Evolutionary conservation across 2,329 filamentous ascomycete species (phyloP), one percentile per base, ranked within the genome.

Genomic region (Thelonectria olida): DNA sequence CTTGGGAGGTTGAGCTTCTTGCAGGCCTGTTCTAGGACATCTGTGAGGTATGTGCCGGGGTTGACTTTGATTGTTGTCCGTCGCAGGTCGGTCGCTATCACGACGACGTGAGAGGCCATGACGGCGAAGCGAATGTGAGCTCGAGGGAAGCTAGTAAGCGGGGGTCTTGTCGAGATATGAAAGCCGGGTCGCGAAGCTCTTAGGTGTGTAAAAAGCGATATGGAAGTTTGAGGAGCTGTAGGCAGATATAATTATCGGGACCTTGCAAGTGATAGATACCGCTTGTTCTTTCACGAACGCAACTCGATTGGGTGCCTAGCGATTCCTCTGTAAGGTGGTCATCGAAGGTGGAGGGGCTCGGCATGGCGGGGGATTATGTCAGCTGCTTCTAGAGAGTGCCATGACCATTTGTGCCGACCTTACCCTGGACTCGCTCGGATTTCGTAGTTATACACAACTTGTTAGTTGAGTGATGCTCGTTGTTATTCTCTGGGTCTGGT

Each of bases 31-130:
- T 92, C 87, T 17, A 97, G 84, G 2, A 99, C 86, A 74, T 97
- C 94, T 59, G 90, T 90, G 69, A 99, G 81, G 70, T 92, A 91
- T 65, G 90, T 97, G 57, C 85, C 85, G 0, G 93, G 93, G 0
- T 85, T 90, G 57, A 96, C 94, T 78, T 97, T 97, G 77, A 99
- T 84, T 41, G 87, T 91, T 51, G 89, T 87, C 70, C 93, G 87
- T 68, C 91, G 89, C 69, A 94, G 85, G 69, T 92, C 89, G 38
- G 90, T 88, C 75, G 95, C 90, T 67, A 97, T 89, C 54, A 98
- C 92, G 69, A 94, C 90, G 60, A 98, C 93, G 75, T 96, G 91
- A 54, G 93, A 91, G 67, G 93, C 88, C 92, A 97, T 97, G 67
- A 64, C 80, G 69, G 10, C 7, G 58, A 39, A 57, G 51, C 28